These are phyloP conservation scores for Thielaviopsis ethacetica DNA, from an alignment of 2,329 filamentous ascomycete species.

Conservation along the genomic window DNA sequence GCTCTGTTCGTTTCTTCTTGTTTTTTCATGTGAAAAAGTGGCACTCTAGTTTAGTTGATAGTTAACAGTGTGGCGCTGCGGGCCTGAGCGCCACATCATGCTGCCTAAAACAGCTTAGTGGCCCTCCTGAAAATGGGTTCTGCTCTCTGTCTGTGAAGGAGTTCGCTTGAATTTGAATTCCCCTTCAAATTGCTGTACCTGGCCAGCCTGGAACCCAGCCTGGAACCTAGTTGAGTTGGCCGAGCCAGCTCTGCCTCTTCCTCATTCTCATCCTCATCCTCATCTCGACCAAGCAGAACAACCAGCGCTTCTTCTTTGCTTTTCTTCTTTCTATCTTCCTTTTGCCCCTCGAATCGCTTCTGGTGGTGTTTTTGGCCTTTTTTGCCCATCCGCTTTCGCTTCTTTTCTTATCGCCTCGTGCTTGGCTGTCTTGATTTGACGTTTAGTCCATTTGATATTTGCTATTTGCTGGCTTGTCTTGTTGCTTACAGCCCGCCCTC, in stretches of 20 bases:
- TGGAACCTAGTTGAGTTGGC: too few relatives aligned
- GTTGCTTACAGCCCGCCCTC: background rate
- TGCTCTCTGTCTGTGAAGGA: background rate
- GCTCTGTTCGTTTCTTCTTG: too few relatives aligned
- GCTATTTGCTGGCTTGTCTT: too few relatives aligned
- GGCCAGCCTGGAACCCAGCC: background rate
- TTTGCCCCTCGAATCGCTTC: background rate
- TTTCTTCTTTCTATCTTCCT: background rate
- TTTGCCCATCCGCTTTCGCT: background rate
- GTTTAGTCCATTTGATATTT: background rate
- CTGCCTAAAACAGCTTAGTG: constrained; percentile 6
- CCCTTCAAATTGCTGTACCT: background rate
- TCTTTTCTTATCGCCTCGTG: background rate
- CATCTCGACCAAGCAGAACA: background rate
- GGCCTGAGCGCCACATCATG: constrained; percentile 5
- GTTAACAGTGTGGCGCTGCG: background rate
- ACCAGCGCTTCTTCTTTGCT: background rate
- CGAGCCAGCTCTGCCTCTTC: background rate
- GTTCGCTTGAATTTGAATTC: background rate
- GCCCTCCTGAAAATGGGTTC: constrained; percentile 6
- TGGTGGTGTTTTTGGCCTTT: background rate
- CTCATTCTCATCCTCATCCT: background rate
- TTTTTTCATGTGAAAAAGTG: background rate
- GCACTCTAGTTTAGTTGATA: background rate
- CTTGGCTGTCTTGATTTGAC: background rate